These are phyloP conservation scores for Pezicula carpinea DNA, from an alignment of 2,329 filamentous ascomycete species.

Conservation along the genomic window DNA sequence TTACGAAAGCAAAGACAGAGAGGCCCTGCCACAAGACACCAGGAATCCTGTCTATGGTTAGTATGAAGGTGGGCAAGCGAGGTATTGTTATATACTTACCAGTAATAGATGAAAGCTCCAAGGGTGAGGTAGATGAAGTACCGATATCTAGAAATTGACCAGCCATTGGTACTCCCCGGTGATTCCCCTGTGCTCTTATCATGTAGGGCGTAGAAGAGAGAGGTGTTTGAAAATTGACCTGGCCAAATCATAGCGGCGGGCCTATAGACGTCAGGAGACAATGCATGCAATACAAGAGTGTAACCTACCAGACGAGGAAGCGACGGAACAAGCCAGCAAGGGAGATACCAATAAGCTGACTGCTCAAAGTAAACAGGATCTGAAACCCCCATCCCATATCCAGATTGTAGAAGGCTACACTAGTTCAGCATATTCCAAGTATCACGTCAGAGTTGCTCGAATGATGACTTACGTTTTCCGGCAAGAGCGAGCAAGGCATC, in stretches of 20 bases:
- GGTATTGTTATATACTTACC: conserved; percentile 36
- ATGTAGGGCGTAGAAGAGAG: conserved; percentile 43
- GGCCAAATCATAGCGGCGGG: conserved; percentile 18
- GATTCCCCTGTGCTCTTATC: conserved; percentile 49
- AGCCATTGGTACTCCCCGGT: conserved; percentile 49
- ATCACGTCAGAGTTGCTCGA: not conserved
- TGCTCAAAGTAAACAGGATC: conserved; percentile 53
- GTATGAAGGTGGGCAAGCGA: conserved; percentile 44
- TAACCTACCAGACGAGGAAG: conserved; percentile 4
- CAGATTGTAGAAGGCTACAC: conserved; percentile 64
- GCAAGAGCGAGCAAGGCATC: conserved; percentile 68
- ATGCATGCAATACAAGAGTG: too few relatives aligned
- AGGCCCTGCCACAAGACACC: conserved; percentile 23
- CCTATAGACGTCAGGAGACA: not conserved
- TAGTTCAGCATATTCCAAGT: not conserved
- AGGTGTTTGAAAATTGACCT: conserved; percentile 7
- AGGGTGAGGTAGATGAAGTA: conserved; percentile 38
- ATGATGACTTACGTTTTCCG: conserved; percentile 10
- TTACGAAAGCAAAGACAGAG: conserved; percentile 64
- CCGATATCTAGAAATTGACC: conserved; percentile 55
- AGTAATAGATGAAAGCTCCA: conserved; percentile 46
- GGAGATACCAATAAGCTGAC: conserved; percentile 36
- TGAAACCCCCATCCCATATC: conserved; percentile 54
- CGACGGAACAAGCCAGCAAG: conserved; percentile 7
- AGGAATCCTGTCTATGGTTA: conserved; percentile 38